These are phyloP conservation scores for Microcera coccophila DNA, from an alignment of 2,329 filamentous ascomycete species.

Conservation along the genomic window DNA sequence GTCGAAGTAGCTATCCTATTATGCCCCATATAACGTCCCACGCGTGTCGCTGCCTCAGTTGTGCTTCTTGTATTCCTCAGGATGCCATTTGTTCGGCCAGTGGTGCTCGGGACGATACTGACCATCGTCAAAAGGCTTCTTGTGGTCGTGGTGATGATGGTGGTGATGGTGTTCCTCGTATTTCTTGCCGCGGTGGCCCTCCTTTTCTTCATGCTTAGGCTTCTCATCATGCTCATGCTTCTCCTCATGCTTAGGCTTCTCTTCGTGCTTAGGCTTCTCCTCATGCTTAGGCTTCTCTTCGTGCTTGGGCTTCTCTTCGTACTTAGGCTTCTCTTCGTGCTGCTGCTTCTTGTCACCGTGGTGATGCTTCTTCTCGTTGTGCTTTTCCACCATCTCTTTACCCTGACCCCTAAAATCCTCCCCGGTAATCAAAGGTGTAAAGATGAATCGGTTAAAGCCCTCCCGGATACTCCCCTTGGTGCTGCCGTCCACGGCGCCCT, in stretches of 20 bases:
- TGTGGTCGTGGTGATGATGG: background rate
- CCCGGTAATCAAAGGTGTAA: constrained; percentile 27
- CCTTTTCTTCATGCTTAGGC: background rate
- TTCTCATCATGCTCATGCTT: background rate
- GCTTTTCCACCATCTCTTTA: background rate
- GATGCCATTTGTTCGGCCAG: too few species aligned
- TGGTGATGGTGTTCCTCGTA: background rate
- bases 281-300: background rate
- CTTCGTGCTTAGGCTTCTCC: background rate
- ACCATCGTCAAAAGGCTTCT: background rate
- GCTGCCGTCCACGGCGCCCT: constrained; percentile 28
- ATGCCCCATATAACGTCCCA: too few species aligned
- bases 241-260: background rate
- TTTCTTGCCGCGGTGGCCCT: background rate
- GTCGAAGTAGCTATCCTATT: too few species aligned
- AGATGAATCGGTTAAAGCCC: constrained; percentile 25
- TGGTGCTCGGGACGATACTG: too few species aligned
- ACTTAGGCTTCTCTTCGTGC: background rate
- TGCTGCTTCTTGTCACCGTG: background rate
- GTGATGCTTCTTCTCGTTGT: background rate
- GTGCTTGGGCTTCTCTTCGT: background rate
- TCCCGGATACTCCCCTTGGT: constrained; percentile 26
- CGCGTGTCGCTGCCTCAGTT: too few species aligned
- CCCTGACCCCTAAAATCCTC: constrained; percentile 26
- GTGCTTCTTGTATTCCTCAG: too few species aligned